These are phyloP conservation scores for Hymenoscyphus linearis DNA, from an alignment of 2,329 filamentous ascomycete species.

Conservation along the genomic window DNA sequence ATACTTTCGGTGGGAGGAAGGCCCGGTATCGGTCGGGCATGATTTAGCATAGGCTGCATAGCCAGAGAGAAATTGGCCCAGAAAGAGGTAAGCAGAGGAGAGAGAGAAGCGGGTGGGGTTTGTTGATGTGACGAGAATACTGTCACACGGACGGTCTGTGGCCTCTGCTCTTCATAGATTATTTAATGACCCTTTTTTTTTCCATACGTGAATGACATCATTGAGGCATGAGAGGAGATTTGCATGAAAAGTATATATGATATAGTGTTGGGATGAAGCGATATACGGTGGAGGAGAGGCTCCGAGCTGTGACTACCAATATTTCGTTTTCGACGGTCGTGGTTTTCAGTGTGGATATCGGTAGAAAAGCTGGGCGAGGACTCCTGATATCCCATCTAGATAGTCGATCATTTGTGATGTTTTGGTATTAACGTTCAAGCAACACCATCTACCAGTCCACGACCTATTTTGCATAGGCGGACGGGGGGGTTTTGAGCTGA, in stretches of 20 bases:
- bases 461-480: too few relatives aligned
- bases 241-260: background rate
- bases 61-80: constrained; percentile 2
- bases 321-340: too few relatives aligned
- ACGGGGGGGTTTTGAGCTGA: too few relatives aligned
- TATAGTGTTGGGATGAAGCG: background rate
- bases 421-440: too few relatives aligned
- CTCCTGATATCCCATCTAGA: too few relatives aligned
- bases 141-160: background rate
- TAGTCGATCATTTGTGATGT: too few relatives aligned
- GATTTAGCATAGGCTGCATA: constrained; percentile 18
- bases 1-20: constrained; percentile 7
- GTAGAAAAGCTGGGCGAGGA: too few relatives aligned
- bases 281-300: background rate
- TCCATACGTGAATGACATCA: background rate
- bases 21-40: constrained; percentile 9
- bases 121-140: background rate
- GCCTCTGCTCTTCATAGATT: background rate
- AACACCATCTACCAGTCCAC: too few relatives aligned
- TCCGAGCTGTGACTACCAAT: background rate
- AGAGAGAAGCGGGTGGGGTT: background rate
- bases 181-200: background rate
- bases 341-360: too few relatives aligned
- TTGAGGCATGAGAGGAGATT: background rate
- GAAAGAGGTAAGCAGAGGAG: background rate